Percentiles rank a stretch among this genome's conserved stretches.
Conservation (phyloP, 2,329 filamentous ascomycete species). For the Grosmannia serpens region DNA sequence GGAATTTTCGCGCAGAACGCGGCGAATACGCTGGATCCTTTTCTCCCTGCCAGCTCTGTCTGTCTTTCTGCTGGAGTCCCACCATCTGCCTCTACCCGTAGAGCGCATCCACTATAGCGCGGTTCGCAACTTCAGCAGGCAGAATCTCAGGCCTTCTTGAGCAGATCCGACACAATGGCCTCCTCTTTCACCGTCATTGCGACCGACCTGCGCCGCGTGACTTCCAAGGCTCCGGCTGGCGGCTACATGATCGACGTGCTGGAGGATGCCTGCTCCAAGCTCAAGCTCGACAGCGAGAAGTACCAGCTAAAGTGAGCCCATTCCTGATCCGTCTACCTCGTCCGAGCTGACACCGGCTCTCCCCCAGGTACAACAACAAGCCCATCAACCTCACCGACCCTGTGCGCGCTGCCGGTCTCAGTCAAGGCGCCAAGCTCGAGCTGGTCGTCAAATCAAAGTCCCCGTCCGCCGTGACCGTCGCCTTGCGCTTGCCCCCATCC, state of each 20-base stretch:
- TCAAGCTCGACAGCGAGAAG: constrained; percentile 59
- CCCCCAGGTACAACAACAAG: constrained; percentile 64
- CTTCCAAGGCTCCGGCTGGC: constrained; percentile 70
- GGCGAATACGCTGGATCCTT: background rate
- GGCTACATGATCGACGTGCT: constrained; percentile 79
- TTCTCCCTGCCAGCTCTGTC: background rate
- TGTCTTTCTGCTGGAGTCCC: background rate
- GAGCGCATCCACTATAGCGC: background rate
- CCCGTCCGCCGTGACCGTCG: constrained; percentile 74
- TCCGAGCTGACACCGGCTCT: background rate
- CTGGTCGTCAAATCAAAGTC: constrained; percentile 80
- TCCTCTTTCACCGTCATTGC: constrained; percentile 83
- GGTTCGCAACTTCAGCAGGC: background rate
- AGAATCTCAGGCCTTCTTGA: background rate
- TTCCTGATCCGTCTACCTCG: background rate
- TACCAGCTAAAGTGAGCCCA: constrained; percentile 65
- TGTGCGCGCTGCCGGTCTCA: constrained; percentile 71
- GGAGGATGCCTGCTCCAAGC: constrained; percentile 75
- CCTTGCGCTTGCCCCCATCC: constrained; percentile 69
- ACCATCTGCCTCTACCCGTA: too few relatives aligned
- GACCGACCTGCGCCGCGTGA: constrained; percentile 62
- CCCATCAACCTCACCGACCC: constrained; percentile 74
- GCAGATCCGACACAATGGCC: constrained; percentile 29
- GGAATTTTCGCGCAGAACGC: constrained; percentile 31
- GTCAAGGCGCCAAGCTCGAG: constrained; percentile 80